Percentiles rank a stretch among this genome's conserved stretches.
These are phyloP conservation scores for Pestalotiopsis sp. DNA, from an alignment of 2,329 filamentous ascomycete species.

Conservation along the genomic window DNA sequence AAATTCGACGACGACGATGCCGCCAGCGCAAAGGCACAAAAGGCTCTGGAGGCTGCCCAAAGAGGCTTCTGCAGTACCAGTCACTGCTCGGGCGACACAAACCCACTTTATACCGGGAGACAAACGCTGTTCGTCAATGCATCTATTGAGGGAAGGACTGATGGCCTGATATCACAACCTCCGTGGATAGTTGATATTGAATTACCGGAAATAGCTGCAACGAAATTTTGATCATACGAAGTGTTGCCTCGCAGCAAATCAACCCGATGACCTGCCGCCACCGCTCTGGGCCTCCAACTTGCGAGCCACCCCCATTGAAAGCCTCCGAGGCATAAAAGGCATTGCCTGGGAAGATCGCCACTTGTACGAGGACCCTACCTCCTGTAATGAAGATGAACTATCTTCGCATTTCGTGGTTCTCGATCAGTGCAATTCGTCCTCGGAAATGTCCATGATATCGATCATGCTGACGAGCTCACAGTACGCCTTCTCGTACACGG, in stretches of 20 bases:
- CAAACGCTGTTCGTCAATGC: conserved; percentile 65
- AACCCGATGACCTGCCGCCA: no score
- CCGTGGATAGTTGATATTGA: conserved; percentile 9
- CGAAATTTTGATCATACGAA: no score
- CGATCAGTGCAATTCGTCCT: neutral
- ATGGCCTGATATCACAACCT: neutral
- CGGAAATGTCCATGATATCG: neutral
- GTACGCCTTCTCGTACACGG: conserved; percentile 1
- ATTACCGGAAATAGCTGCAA: neutral
- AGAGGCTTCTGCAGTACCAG: conserved; percentile 40
- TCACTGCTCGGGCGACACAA: conserved; percentile 37
- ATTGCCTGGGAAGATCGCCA: no score
- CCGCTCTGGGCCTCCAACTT: no score
- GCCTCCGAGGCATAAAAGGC: no score
- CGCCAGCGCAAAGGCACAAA: conserved; percentile 17
- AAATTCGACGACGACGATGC: conserved; percentile 21
- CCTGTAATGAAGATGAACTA: no score
- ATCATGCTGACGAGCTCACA: conserved; percentile 5
- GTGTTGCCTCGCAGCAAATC: no score
- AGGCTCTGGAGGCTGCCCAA: conserved; percentile 19
- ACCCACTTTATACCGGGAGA: conserved; percentile 35
- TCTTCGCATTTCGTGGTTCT: no score
- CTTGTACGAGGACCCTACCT: no score
- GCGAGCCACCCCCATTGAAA: no score
- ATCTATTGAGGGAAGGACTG: conserved; percentile 37